Percentiles rank a stretch among this genome's conserved stretches.
Evolutionary conservation across 441 rosid genomes (phyloP).

Genomic region (Dalechampia spathulata): DNA sequence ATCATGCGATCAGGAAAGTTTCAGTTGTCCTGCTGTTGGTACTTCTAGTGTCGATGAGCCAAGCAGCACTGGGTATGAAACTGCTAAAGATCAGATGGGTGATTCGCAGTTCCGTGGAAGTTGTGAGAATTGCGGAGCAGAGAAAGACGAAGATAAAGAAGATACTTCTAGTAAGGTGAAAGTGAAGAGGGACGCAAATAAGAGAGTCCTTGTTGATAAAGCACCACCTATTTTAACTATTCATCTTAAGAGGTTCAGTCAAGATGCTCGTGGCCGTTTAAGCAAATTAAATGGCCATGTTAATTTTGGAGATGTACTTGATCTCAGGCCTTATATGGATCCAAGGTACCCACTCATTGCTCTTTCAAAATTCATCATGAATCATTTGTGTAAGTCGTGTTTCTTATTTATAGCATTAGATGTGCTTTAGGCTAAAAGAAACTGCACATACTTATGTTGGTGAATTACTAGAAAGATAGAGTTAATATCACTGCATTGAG

Average conservation of each 20-base stretch:
- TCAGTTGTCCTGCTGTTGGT: slow-evolving; percentile 27
- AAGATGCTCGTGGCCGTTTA: slow-evolving; percentile 82
- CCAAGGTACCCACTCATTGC: slow-evolving; percentile 43
- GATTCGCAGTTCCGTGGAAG: slow-evolving; percentile 27
- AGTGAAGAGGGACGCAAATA: slow-evolving; percentile 86
- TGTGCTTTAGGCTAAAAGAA: slow-evolving; percentile 4
- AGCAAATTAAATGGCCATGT: slow-evolving; percentile 91
- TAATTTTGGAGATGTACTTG: slow-evolving; percentile 55
- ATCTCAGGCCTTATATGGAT: slow-evolving; percentile 73
- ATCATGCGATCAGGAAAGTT: slow-evolving; percentile 25
- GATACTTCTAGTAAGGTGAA: slow-evolving; percentile 32
- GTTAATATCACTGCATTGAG: background rate
- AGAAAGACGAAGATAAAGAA: slow-evolving; percentile 38
- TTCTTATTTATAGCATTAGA: no score
- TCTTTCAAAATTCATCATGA: slow-evolving; percentile 4
- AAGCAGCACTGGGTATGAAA: slow-evolving; percentile 15
- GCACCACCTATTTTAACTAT: slow-evolving; percentile 75
- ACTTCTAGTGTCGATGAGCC: slow-evolving; percentile 26
- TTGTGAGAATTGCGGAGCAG: slow-evolving; percentile 32
- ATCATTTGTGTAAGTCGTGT: no score
- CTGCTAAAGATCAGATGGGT: slow-evolving; percentile 23
- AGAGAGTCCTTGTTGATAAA: slow-evolving; percentile 66
- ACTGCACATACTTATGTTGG: background rate
- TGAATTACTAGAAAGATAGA: background rate
- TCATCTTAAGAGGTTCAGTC: slow-evolving; percentile 91